Evolutionary conservation across 495 filamentous ascomycete genomes (phyloP).

Genomic region (Terfezia claveryi): DNA sequence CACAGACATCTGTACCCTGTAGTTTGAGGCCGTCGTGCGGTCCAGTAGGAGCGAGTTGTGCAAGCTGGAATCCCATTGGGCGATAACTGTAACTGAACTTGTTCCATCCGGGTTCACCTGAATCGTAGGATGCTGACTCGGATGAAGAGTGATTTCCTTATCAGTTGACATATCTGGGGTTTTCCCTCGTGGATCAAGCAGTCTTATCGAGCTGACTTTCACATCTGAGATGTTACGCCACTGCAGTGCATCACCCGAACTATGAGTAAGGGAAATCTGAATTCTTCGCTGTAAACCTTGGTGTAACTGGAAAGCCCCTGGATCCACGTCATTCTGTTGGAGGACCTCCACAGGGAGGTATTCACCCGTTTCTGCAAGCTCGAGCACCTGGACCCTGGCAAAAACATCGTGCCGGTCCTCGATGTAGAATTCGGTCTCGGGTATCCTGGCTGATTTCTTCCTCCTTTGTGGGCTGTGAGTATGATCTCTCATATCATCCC

Average conservation of each 20-base stretch:
- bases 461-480: slow-evolving; percentile 29
- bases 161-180: slow-evolving; percentile 51
- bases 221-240: slow-evolving; percentile 63
- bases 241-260: slow-evolving; percentile 62
- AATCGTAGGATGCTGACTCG: slow-evolving; percentile 50
- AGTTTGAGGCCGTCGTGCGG: slow-evolving; percentile 70
- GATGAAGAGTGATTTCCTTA: slow-evolving; percentile 53
- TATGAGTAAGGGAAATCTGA: slow-evolving; percentile 65
- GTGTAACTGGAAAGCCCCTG: slow-evolving; percentile 78
- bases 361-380: slow-evolving; percentile 73
- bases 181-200: slow-evolving; percentile 68
- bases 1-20: slow-evolving; percentile 70
- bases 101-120: slow-evolving; percentile 77
- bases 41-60: slow-evolving; percentile 80
- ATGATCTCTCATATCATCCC: slow-evolving; percentile 91
- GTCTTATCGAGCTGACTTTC: slow-evolving; percentile 54
- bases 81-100: slow-evolving; percentile 59
- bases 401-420: slow-evolving; percentile 91
- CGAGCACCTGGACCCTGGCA: slow-evolving; percentile 62
- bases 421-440: slow-evolving; percentile 75
- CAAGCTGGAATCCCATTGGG: slow-evolving; percentile 90
- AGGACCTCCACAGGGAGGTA: slow-evolving; percentile 85
- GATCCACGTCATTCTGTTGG: slow-evolving; percentile 58
- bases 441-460: slow-evolving; percentile 48
- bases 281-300: slow-evolving; percentile 86